Evolutionary conservation across 768 basidiomycete species (phyloP), one percentile per base, ranked within the genome.

Genomic region (Leccinellum luteum): DNA sequence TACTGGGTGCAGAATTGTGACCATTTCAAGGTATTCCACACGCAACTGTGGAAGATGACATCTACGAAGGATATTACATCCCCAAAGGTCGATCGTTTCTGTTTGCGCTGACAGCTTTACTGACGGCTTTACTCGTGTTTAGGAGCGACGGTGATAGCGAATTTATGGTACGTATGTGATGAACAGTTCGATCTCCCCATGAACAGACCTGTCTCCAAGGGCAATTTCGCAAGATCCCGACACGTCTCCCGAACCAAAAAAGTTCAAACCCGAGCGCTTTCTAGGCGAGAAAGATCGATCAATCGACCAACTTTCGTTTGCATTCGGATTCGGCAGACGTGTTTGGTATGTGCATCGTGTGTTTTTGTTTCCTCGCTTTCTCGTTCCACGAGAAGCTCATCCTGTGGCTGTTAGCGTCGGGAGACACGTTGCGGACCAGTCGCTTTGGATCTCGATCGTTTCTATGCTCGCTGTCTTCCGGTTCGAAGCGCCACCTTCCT

Each of bases 51-150:
- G 63, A 73, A 32, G 78, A 79, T 54, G 79, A 78, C 48, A 55
- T 73, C 19, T 79, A 80, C 57, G 67, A 74, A 48, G 75, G 78
- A 23, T 79, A 80, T 54, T 59, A 79, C 6, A 85, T 86, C 44
- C 82, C 85, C 14, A 74, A 76, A 60, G 83, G 81, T 61, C 67
- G 77, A 30, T 32, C 25, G 6, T 48, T 35, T 35, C 27, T 48
- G 19, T 23, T 51, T 38, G 21, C 38, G 25, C 8, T 44, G 38
- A 58, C n/a, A 43, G 23, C 2, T 32, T 49, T 8, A 15, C 23
- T 38, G 9, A 60, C 15, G 15, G 6, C 43, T 28, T 31, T n/a
- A 30, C 30, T 15, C 44, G 13, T n/a, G 1, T 28, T 19, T 17
- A 64, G 68, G 70, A 2, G 66, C 59, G 23, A 67, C 59, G 4